phyloP scores from a whole-genome alignment of 2,329 filamentous ascomycete genomes.

The Ceratocystis destructans region DNA sequence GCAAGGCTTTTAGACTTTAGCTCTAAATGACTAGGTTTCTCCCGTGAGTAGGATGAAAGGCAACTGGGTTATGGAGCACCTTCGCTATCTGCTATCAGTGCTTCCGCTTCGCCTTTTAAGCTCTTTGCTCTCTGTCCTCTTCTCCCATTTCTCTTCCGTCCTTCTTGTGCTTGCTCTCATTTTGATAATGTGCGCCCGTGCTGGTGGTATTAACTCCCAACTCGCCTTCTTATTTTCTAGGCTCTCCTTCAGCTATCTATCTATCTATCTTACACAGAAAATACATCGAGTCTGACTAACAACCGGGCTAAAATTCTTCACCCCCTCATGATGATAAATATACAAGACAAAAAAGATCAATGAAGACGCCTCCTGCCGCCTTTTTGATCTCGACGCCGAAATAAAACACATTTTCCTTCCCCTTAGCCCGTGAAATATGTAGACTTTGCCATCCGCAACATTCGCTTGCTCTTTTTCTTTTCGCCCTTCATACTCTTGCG shows the following conservation, averaged over 20 bases:
- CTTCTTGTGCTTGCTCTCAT: no score
- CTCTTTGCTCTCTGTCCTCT: no score
- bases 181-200: no score
- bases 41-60: no score
- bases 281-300: not conserved
- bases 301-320: not conserved
- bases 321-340: not conserved
- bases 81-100: no score
- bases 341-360: not conserved
- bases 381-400: not conserved
- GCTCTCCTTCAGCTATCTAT: not conserved
- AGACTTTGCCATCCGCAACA: slow-evolving; percentile 9
- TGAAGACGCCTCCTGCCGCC: not conserved
- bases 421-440: slow-evolving; percentile 14
- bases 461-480: slow-evolving; percentile 39
- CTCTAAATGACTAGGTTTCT: not conserved
- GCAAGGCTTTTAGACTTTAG: not conserved
- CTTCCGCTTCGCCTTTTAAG: no score
- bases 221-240: not conserved
- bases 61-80: no score
- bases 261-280: slow-evolving; percentile 1
- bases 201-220: not conserved
- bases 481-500: slow-evolving; percentile 55
- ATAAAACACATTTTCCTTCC: not conserved
- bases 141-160: no score